Percentiles rank a stretch among this genome's conserved stretches.
Evolutionary conservation across 2,329 filamentous ascomycete species (phyloP).

Genomic region (Scedosporium aurantiacum): DNA sequence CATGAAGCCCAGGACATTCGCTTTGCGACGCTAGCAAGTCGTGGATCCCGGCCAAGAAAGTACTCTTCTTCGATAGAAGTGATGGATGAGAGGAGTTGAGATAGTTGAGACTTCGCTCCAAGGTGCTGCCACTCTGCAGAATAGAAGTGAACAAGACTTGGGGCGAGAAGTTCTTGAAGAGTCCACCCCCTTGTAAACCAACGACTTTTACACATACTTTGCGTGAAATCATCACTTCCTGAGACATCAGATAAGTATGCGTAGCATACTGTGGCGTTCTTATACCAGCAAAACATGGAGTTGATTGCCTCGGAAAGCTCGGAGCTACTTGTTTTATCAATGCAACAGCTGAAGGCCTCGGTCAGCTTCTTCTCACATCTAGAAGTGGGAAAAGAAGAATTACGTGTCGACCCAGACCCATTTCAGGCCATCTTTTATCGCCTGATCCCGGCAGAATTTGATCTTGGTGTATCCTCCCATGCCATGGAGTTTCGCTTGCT

Average conservation of each 20-base stretch:
- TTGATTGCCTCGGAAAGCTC: slow-evolving; percentile 18
- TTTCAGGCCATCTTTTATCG: slow-evolving; percentile 11
- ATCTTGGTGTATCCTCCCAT: slow-evolving; percentile 11
- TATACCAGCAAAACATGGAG: slow-evolving; percentile 17
- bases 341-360: slow-evolving; percentile 12
- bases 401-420: slow-evolving; percentile 18
- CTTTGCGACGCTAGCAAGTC: slow-evolving; percentile 8
- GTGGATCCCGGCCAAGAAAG: slow-evolving; percentile 8
- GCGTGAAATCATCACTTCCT: slow-evolving; percentile 4
- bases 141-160: slow-evolving; percentile 16
- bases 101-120: slow-evolving; percentile 14
- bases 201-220: slow-evolving; percentile 8
- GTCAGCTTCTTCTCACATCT: too few species aligned
- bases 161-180: slow-evolving; percentile 20
- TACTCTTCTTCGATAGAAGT: slow-evolving; percentile 13
- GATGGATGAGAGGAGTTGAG: slow-evolving; percentile 8
- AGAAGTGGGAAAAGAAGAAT: too few species aligned
- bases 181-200: slow-evolving; percentile 18
- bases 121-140: slow-evolving; percentile 15
- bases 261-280: slow-evolving; percentile 15
- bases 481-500: background rate
- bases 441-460: slow-evolving; percentile 12
- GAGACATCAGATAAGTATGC: slow-evolving; percentile 14
- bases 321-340: slow-evolving; percentile 16
- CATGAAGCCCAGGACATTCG: slow-evolving; percentile 17